Percentiles rank a stretch among this genome's conserved stretches.
Conservation (phyloP, 177 flowering plant species). For the Vitis hybrid region DNA sequence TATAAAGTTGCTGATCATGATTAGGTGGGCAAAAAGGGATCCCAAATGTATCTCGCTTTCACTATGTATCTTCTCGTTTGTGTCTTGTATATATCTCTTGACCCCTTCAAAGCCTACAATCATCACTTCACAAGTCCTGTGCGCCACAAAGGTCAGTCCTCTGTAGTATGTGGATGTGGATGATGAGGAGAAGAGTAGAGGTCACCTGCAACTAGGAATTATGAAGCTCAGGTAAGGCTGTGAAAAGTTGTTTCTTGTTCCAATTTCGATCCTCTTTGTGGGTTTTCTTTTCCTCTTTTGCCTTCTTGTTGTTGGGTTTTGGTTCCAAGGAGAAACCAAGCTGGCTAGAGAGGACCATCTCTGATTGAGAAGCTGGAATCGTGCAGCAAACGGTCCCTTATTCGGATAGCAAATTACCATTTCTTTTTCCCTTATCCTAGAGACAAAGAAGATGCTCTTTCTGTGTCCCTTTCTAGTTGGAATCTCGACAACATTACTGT, state of each 20-base stretch:
- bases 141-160: no score
- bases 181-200: neutral
- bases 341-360: conserved; percentile 13
- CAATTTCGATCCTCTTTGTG: conserved; percentile 6
- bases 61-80: neutral
- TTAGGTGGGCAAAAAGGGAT: conserved; percentile 28
- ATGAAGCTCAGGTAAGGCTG: neutral
- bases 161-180: neutral
- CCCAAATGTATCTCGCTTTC: conserved; percentile 1
- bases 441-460: conserved; percentile 28
- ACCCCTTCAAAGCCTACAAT: neutral
- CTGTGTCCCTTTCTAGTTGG: conserved; percentile 26
- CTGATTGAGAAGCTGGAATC: conserved; percentile 16
- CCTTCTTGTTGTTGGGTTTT: neutral
- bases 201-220: no score
- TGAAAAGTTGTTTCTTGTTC: neutral
- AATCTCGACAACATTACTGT: conserved; percentile 25
- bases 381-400: conserved; percentile 10
- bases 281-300: neutral
- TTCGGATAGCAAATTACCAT: conserved; percentile 9
- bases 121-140: neutral
- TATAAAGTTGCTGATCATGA: conserved; percentile 18
- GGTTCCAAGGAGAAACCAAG: neutral
- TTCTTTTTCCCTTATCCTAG: conserved; percentile 15
- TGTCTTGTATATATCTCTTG: conserved; percentile 1